phyloP scores from a whole-genome alignment of 768 basidiomycete species.

The Wakefieldia striispora region DNA sequence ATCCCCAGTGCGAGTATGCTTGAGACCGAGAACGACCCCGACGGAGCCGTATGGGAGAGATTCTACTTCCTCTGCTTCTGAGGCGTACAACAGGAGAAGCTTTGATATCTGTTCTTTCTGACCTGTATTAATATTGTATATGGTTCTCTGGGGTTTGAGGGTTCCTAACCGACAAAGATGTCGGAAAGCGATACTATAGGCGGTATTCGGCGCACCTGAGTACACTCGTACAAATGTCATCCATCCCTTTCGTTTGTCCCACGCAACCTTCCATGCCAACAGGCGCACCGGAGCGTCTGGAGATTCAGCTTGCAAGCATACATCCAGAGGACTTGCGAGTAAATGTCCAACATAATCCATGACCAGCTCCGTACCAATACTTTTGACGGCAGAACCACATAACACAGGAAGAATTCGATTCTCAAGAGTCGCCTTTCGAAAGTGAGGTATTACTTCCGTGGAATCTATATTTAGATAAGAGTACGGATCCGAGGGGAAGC shows the following conservation, averaged over 20 bases:
- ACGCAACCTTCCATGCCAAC: slow-evolving; percentile 86
- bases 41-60: slow-evolving; percentile 78
- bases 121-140: slow-evolving; percentile 66
- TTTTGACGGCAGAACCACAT: slow-evolving; percentile 78
- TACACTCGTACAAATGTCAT: slow-evolving; percentile 92
- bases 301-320: slow-evolving; percentile 44
- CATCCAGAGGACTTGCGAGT: slow-evolving; percentile 74
- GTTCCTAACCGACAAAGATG: slow-evolving; percentile 42
- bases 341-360: slow-evolving; percentile 83
- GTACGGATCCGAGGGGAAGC: slow-evolving; percentile 52
- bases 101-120: slow-evolving; percentile 74
- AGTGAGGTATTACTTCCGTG: slow-evolving; percentile 53
- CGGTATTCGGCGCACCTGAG: slow-evolving; percentile 53
- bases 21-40: slow-evolving; percentile 81
- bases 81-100: slow-evolving; percentile 75
- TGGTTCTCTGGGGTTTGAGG: slow-evolving; percentile 55
- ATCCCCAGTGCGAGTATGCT: slow-evolving; percentile 83
- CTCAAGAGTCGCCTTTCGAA: slow-evolving; percentile 64
- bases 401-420: slow-evolving; percentile 74
- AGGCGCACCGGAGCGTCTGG: slow-evolving; percentile 53
- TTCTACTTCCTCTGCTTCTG: slow-evolving; percentile 73
- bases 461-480: slow-evolving; percentile 63
- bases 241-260: slow-evolving; percentile 84
- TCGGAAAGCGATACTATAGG: neutral
- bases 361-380: slow-evolving; percentile 77